Conservation (phyloP, 139 green algal species). For the Chlorella sp. region DNA sequence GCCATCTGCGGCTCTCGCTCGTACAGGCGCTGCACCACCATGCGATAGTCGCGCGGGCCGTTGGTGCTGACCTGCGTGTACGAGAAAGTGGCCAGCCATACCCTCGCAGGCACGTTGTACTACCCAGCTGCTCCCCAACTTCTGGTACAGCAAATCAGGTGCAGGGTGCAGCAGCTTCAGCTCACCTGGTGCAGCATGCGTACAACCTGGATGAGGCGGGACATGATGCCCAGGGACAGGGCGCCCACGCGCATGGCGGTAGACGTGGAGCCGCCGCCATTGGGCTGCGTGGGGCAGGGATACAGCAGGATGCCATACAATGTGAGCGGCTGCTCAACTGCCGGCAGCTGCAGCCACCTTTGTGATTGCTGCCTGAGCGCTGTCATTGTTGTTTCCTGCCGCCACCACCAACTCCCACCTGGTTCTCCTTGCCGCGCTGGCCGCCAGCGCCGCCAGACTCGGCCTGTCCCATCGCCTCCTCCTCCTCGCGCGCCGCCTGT, state of each 20-base stretch:
- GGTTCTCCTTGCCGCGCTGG: neutral
- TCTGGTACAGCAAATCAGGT: no score
- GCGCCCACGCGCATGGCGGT: slow-evolving; percentile 35
- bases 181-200: slow-evolving; percentile 71
- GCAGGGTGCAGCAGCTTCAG: neutral
- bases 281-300: no score
- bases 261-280: no score
- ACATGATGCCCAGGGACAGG: slow-evolving; percentile 67
- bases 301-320: no score
- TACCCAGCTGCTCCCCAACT: no score
- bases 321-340: no score
- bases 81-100: no score
- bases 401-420: neutral
- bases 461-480: slow-evolving; percentile 45
- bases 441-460: neutral
- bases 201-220: slow-evolving; percentile 74
- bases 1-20: slow-evolving; percentile 14
- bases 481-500: slow-evolving; percentile 50
- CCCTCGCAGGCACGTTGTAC: no score
- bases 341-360: neutral
- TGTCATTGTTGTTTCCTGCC: no score
- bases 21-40: slow-evolving; percentile 65
- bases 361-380: no score
- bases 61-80: slow-evolving; percentile 47
- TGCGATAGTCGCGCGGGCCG: slow-evolving; percentile 63